Conservation (phyloP, 345 rosid species). For the Syzygium aromaticum region DNA sequence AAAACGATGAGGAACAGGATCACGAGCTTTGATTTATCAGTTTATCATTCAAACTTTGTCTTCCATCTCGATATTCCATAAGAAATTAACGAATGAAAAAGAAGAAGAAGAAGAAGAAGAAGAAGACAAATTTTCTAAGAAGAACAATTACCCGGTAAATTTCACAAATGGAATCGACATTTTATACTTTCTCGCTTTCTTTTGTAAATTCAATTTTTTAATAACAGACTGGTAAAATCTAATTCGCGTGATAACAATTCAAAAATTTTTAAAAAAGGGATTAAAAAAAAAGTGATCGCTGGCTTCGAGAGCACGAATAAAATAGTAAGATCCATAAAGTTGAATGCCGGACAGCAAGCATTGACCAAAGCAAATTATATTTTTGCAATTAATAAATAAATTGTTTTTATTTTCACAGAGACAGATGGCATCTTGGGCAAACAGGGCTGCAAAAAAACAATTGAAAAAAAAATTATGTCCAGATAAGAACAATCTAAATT, state of each 20-base stretch:
- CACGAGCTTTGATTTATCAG: background rate
- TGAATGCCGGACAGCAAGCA: background rate
- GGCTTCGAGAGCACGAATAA: background rate
- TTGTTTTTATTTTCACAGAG: background rate
- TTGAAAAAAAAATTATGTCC: background rate
- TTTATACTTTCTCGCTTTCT: background rate
- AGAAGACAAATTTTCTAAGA: background rate
- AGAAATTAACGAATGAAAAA: background rate
- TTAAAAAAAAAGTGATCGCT: background rate
- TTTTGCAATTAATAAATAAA: background rate
- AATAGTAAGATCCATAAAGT: background rate
- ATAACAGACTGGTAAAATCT: background rate
- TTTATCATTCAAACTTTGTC: background rate
- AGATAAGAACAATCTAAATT: background rate
- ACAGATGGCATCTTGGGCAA: background rate
- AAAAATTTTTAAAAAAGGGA: background rate
- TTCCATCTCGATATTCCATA: background rate
- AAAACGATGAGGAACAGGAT: background rate
- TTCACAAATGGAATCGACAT: background rate
- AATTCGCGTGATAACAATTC: background rate
- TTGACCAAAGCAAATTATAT: background rate
- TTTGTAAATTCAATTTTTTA: background rate
- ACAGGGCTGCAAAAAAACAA: background rate
- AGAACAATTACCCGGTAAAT: background rate
- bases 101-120: background rate